phyloP scores from a whole-genome alignment of 495 filamentous ascomycete species.

The Penicillium roqueforti region DNA sequence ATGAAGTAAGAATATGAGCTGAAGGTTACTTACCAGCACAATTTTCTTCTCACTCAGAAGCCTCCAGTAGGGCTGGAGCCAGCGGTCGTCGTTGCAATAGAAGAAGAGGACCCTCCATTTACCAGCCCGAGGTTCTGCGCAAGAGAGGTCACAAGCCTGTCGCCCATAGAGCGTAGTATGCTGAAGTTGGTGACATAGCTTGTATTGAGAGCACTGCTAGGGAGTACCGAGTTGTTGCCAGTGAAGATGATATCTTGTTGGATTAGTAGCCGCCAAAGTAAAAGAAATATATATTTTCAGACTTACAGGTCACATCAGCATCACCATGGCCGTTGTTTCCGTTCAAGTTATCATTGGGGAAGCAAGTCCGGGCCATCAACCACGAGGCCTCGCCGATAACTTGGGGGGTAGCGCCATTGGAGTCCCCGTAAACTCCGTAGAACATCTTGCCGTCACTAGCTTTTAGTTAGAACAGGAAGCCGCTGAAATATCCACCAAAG shows the following conservation, averaged over 20 bases:
- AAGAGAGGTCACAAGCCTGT: slow-evolving; percentile 29
- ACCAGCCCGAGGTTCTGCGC: slow-evolving; percentile 30
- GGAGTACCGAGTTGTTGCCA: slow-evolving; percentile 28
- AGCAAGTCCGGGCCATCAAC: slow-evolving; percentile 39
- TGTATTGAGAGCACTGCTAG: slow-evolving; percentile 25
- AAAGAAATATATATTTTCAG: not conserved
- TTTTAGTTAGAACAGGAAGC: not conserved
- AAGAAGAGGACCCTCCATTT: not conserved
- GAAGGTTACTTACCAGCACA: slow-evolving; percentile 15
- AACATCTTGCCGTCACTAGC: slow-evolving; percentile 34
- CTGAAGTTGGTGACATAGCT: slow-evolving; percentile 39
- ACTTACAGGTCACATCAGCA: slow-evolving; percentile 37
- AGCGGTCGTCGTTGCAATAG: not conserved
- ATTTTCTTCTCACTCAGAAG: slow-evolving; percentile 22
- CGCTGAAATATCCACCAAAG: not conserved
- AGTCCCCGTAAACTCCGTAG: slow-evolving; percentile 39
- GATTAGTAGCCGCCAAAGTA: not conserved
- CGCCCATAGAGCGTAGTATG: slow-evolving; percentile 31
- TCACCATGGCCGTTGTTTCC: slow-evolving; percentile 29
- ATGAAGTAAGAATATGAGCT: not conserved
- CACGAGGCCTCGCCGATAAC: slow-evolving; percentile 40
- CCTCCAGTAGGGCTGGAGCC: not conserved
- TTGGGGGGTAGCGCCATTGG: slow-evolving; percentile 32
- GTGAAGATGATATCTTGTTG: slow-evolving; percentile 32
- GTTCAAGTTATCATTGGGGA: slow-evolving; percentile 32